Evolutionary conservation across 225 moss, liverwort and hornwort species (phyloP), one percentile per base, ranked within the genome.

Genomic region (Marchantia polymorpha): DNA sequence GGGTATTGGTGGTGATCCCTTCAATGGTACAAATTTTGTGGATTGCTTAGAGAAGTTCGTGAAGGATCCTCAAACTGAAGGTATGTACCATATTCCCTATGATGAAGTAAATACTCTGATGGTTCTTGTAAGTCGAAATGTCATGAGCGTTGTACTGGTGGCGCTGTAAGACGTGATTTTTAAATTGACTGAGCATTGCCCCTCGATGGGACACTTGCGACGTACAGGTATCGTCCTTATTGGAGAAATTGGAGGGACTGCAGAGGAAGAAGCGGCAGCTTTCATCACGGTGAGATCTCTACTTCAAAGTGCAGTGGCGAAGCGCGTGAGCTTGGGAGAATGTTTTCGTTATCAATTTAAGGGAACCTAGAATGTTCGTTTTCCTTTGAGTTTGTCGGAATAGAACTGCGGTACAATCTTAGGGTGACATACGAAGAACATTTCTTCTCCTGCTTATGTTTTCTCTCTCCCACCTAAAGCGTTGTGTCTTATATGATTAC

Each of bases 1-100:
- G 54, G 96, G 96, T 71, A 94, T 96, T 83, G 96, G 96, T 64
- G 96, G 96, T 20, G 96, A 96, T 83, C 96, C 96, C 23, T 96
- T 96, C 72, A 96, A 96, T 80, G 96, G 96, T 80, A 96, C 96
- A 14, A 92, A 96, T 86, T 96, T 96, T 85, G 94, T 96, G 69
- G 92, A 94, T 82, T 96, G 96, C 82, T 74, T 96, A 68, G 90
- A 92, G 82, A 91, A 91, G 82, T 96, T 96, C 26, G 94, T 96
- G 64, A 90, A 92, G 46, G 96, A 96, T 85, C 92, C 94, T 60
- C 96, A 96, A 82, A 96, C 96, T 63, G 96, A 96, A 85, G 96
- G 88, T 85, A 22, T 51, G 50, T 71, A 12, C 71, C 7, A 16
- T 49, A 7, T 48, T 10, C 48, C 61, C 23, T 23, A 74, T 53